These are phyloP conservation scores for Colletotrichum spaethianum DNA, from an alignment of 2,329 filamentous ascomycete genomes.

Conservation along the genomic window DNA sequence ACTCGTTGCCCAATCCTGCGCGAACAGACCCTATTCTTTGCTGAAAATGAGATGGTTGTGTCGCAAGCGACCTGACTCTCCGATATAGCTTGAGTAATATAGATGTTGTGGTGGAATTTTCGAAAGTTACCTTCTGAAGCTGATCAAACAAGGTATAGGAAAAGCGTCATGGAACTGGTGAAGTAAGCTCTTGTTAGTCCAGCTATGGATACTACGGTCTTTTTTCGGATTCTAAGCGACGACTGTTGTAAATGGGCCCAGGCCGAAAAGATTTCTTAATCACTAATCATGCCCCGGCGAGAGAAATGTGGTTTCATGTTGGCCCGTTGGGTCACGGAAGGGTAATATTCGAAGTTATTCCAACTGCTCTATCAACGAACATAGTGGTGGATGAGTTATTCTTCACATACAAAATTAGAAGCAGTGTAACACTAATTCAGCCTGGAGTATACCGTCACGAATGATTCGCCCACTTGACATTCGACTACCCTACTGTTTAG, in stretches of 20 bases:
- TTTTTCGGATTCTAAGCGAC: slow-evolving; percentile 73
- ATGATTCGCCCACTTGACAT: no score
- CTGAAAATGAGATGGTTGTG: slow-evolving; percentile 71
- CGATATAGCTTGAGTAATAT: background rate
- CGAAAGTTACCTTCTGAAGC: slow-evolving; percentile 20
- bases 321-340: no score
- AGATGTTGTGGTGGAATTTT: no score
- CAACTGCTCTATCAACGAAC: no score
- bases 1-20: slow-evolving; percentile 58
- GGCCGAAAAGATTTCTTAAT: slow-evolving; percentile 56
- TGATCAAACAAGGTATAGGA: slow-evolving; percentile 72
- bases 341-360: no score
- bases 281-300: no score
- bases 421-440: no score
- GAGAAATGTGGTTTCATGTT: no score
- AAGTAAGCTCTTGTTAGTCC: slow-evolving; percentile 62
- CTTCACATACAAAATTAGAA: no score
- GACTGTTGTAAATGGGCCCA: slow-evolving; percentile 75
- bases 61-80: slow-evolving; percentile 64
- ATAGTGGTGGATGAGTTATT: no score
- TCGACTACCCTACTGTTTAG: no score
- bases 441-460: no score
- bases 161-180: slow-evolving; percentile 71
- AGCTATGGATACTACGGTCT: slow-evolving; percentile 51
- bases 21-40: slow-evolving; percentile 65